phyloP scores from a whole-genome alignment of 1,284 basidiomycete genomes.

The Melampsora americana region DNA sequence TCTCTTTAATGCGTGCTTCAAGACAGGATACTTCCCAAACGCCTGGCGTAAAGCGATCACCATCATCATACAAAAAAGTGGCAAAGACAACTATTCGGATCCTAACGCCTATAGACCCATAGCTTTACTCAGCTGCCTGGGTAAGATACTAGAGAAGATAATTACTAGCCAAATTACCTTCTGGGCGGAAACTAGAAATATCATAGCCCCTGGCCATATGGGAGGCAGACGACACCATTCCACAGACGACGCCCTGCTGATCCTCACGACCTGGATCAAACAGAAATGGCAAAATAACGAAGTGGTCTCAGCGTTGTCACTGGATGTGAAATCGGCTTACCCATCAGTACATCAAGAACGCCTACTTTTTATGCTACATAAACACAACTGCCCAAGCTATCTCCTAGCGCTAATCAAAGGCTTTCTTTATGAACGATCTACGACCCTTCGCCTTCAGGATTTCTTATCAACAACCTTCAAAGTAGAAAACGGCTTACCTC shows the following conservation, averaged over 20 bases:
- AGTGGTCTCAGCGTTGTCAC: neutral
- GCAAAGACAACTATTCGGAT: neutral
- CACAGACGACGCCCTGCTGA: no score
- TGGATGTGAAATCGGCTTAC: conserved; percentile 22
- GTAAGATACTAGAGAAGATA: no score
- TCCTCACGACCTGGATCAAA: no score
- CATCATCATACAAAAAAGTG: neutral
- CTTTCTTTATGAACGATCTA: conserved; percentile 10
- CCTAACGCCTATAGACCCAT: no score
- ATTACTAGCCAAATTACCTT: no score
- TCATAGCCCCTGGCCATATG: no score
- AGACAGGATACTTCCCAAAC: conserved; percentile 6
- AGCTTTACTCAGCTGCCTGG: no score
- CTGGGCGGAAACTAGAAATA: no score
- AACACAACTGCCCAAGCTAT: conserved; percentile 16
- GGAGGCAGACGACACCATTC: no score
- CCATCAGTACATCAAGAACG: neutral
- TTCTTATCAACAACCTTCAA: neutral
- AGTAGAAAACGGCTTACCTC: no score
- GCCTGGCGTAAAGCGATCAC: neutral
- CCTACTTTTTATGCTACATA: neutral
- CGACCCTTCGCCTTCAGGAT: neutral
- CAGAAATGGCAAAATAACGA: conserved; percentile 8
- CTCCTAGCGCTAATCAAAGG: neutral
- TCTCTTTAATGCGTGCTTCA: conserved; percentile 12